A percentile compares a stretch with the other conserved stretches of the same genome.
phyloP scores from a whole-genome alignment of 2,329 filamentous ascomycete species.

The Pseudocercospora macadamiae region DNA sequence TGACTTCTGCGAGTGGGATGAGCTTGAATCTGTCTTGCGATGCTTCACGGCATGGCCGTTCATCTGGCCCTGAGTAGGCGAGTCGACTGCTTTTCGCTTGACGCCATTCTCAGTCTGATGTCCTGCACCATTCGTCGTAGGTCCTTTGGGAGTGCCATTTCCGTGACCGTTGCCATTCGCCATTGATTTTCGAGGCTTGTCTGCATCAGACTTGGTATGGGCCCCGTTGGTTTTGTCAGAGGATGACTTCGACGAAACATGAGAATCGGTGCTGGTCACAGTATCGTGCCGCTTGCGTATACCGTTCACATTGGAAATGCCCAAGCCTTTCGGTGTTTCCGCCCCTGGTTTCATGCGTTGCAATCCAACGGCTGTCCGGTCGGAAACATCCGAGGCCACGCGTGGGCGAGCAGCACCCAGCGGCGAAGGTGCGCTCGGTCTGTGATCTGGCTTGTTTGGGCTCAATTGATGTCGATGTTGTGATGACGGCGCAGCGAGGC shows the following conservation, averaged over 20 bases:
- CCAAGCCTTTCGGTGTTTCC: constrained; percentile 48
- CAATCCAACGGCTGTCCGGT: constrained; percentile 30
- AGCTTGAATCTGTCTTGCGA: constrained; percentile 38
- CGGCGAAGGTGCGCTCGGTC: constrained; percentile 64
- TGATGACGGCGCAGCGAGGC: constrained; percentile 30
- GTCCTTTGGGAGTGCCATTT: constrained; percentile 28
- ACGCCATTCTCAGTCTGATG: constrained; percentile 39
- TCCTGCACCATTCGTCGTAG: constrained; percentile 18
- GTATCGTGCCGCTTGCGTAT: constrained; percentile 38
- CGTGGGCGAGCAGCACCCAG: constrained; percentile 64
- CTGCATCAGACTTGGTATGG: constrained; percentile 24
- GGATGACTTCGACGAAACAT: constrained; percentile 21
- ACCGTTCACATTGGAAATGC: constrained; percentile 44
- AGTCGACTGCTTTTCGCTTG: constrained; percentile 52
- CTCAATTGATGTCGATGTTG: constrained; percentile 42
- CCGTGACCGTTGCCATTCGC: constrained; percentile 49
- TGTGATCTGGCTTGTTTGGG: constrained; percentile 49
- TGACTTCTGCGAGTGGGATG: constrained; percentile 35
- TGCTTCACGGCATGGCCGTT: constrained; percentile 31
- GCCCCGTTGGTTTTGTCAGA: constrained; percentile 22
- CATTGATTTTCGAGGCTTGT: constrained; percentile 24
- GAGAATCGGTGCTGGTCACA: constrained; percentile 32
- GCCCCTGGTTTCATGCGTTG: constrained; percentile 32
- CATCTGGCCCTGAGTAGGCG: constrained; percentile 31
- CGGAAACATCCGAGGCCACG: constrained; percentile 59